Evolutionary conservation across 2,329 filamentous ascomycete genomes (phyloP).

Genomic region (Fusarium sp.): DNA sequence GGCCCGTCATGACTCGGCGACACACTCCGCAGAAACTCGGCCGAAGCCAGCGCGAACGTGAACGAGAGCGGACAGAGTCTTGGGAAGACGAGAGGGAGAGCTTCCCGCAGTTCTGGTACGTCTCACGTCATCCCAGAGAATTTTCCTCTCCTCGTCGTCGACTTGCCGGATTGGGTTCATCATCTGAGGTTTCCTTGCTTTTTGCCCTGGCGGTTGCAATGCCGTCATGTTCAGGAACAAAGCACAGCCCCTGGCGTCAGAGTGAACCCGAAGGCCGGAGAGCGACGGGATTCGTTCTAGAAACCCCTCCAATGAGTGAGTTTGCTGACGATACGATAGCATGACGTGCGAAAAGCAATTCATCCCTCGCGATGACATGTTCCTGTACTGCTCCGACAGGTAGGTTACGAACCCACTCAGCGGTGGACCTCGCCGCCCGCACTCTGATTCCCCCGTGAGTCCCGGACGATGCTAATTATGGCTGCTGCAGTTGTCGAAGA

Average conservation of each 20-base stretch:
- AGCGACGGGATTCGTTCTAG: not conserved
- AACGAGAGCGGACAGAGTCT: constrained; percentile 62
- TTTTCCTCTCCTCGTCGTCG: not conserved
- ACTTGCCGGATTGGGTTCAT: constrained; percentile 13
- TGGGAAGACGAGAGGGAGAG: constrained; percentile 70
- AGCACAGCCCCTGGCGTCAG: constrained; percentile 11
- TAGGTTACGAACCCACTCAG: constrained; percentile 52
- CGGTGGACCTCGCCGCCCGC: constrained; percentile 27
- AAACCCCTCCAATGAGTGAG: not conserved
- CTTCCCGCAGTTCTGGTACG: constrained; percentile 74
- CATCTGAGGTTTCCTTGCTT: constrained; percentile 25
- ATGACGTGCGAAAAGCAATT: constrained; percentile 77
- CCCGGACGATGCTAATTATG: constrained; percentile 34
- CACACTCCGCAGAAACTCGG: constrained; percentile 61
- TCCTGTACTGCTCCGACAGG: constrained; percentile 72
- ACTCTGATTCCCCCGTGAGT: constrained; percentile 12
- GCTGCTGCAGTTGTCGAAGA: constrained; percentile 60
- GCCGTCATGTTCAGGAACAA: constrained; percentile 30
- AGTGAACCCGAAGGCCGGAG: not conserved
- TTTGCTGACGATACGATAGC: constrained; percentile 52
- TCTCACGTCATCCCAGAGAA: constrained; percentile 38
- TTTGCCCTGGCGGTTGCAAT: constrained; percentile 29
- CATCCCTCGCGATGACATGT: constrained; percentile 65
- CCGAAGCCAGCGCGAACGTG: constrained; percentile 62
- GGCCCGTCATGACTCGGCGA: constrained; percentile 58